These are phyloP conservation scores for Chenopodium quinoa DNA, from an alignment of 148 eudicot genomes.

Conservation along the genomic window DNA sequence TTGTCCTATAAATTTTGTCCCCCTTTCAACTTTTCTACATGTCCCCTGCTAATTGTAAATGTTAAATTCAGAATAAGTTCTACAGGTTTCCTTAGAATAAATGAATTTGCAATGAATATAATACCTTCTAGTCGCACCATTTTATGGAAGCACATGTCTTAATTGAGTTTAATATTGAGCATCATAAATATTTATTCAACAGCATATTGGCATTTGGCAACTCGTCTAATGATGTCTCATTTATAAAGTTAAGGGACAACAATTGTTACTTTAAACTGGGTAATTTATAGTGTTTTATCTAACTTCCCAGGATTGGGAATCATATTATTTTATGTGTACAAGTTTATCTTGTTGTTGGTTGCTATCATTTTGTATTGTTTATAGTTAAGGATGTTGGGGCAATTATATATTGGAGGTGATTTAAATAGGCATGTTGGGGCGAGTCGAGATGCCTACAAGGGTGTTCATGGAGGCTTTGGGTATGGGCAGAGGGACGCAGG, in stretches of 20 bases:
- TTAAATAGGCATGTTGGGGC: no score
- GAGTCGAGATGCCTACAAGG: no score
- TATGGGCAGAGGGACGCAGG: no score
- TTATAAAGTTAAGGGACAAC: background rate
- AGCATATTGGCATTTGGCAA: background rate
- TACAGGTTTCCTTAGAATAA: background rate
- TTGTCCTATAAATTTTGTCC: background rate
- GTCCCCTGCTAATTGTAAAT: background rate
- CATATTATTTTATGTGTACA: background rate
- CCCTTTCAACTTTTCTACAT: background rate
- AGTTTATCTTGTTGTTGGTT: background rate
- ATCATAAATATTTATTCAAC: background rate
- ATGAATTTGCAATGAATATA: background rate
- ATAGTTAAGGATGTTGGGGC: background rate
- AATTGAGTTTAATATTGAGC: background rate
- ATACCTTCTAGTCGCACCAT: background rate
- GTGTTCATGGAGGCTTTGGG: no score
- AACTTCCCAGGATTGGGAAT: background rate
- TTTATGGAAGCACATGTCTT: background rate
- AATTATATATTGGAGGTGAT: no score
- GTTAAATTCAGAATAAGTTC: background rate
- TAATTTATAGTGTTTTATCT: background rate
- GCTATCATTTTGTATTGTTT: background rate
- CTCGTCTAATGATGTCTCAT: background rate
- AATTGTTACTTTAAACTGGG: background rate